phyloP scores from a whole-genome alignment of 2,329 filamentous ascomycete species.

The Geosmithia flava region DNA sequence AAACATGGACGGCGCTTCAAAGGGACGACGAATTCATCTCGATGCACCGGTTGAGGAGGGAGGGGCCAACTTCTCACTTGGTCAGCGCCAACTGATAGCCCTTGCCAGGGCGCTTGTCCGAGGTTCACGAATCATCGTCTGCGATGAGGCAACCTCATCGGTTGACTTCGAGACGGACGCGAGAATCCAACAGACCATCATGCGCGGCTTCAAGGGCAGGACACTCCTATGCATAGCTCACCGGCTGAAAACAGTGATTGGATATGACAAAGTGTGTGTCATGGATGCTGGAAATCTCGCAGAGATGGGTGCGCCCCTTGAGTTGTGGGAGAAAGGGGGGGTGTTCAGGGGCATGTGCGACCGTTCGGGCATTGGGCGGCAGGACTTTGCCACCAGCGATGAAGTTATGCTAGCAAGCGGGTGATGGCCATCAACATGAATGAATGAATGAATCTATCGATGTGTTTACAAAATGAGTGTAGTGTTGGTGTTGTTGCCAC shows the following conservation, averaged over 20 bases:
- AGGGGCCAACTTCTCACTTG: conserved; percentile 89
- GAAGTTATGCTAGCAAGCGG: conserved; percentile 22
- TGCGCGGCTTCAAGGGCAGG: conserved; percentile 70
- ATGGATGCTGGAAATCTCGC: conserved; percentile 86
- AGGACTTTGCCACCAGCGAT: conserved; percentile 35
- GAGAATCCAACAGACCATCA: conserved; percentile 87
- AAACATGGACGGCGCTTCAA: conserved; percentile 55
- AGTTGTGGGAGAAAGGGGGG: conserved; percentile 53
- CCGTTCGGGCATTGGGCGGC: conserved; percentile 58
- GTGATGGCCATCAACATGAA: too few species aligned
- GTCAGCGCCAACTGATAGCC: conserved; percentile 91
- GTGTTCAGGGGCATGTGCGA: conserved; percentile 90
- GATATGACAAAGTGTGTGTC: conserved; percentile 91
- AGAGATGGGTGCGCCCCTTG: conserved; percentile 68
- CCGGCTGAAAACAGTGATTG: conserved; percentile 79
- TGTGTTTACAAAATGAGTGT: too few species aligned
- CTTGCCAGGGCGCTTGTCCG: conserved; percentile 83
- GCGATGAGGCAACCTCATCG: conserved; percentile 86
- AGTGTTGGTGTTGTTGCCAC: too few species aligned
- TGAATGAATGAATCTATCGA: too few species aligned
- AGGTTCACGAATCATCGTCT: conserved; percentile 82
- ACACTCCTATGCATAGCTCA: conserved; percentile 91
- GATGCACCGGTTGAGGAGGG: conserved; percentile 85
- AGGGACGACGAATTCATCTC: conserved; percentile 61
- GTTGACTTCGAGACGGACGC: conserved; percentile 96